phyloP scores from a whole-genome alignment of 257 asterid genomes.

The Nicotiana knightiana region DNA sequence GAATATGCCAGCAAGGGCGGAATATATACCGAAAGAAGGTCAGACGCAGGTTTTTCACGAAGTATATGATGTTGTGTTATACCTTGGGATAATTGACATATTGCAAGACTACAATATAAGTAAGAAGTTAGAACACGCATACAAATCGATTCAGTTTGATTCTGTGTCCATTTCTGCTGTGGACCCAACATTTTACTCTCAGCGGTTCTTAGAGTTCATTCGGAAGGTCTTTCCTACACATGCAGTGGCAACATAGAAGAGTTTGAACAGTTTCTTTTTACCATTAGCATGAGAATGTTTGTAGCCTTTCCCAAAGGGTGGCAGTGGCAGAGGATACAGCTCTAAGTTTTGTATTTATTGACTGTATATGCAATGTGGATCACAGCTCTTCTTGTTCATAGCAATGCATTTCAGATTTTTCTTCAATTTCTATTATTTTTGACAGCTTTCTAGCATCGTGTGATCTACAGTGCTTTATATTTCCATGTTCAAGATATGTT shows the following conservation, averaged over 20 bases:
- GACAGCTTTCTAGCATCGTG: too few relatives aligned
- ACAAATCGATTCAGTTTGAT: slow-evolving; percentile 77
- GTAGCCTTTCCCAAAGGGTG: not conserved
- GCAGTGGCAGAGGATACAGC: not conserved
- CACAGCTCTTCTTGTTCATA: not conserved
- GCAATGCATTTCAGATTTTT: not conserved
- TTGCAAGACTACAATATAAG: slow-evolving; percentile 86
- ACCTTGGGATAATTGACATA: slow-evolving; percentile 90
- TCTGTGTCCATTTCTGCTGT: slow-evolving; percentile 84
- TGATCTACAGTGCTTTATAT: not conserved
- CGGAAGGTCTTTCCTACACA: slow-evolving; percentile 76
- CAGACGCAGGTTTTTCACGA: slow-evolving; percentile 55
- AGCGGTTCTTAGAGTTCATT: slow-evolving; percentile 75
- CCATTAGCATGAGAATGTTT: not conserved
- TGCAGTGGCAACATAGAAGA: slow-evolving; percentile 22
- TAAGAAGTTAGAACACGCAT: slow-evolving; percentile 86
- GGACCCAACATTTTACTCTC: slow-evolving; percentile 82
- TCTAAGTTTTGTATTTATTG: not conserved
- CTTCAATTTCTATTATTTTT: too few relatives aligned
- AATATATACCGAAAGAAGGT: slow-evolving; percentile 42
- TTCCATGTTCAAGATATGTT: not conserved
- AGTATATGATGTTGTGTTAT: slow-evolving; percentile 82
- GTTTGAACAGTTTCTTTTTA: not conserved
- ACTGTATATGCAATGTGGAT: not conserved
- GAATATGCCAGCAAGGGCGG: slow-evolving; percentile 98